Base-by-base conservation (phyloP, 257 asterid genomes). In the Ocimum tenuiflorum region DNA sequence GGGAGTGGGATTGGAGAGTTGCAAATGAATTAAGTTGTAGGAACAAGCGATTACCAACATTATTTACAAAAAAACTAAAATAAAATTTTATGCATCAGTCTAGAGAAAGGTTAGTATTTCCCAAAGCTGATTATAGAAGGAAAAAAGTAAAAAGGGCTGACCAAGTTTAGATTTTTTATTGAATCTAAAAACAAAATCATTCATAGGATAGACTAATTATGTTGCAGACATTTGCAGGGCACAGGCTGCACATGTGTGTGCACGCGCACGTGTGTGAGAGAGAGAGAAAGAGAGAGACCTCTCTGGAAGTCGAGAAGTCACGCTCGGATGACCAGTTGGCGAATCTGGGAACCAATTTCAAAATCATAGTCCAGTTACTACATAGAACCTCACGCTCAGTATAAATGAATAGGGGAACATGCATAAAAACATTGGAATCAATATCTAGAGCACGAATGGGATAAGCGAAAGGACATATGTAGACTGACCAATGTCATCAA, bases 261-360 rank as follows among this genome's bases (percentile, higher is more conserved):
- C 20, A 2, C 5, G 39, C 0, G 52, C 11, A 24, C 13, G 53
- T 41, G 52, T 6, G 52, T 0, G 57, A 1, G 47, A 1, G 54
- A 49, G 63, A 61, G 60, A 62, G 71, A 65, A 48, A 27, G 31
- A 27, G 31, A 27, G 31, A 27, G 31, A 91, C 97, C 98, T 92
- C 80, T 92, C 98, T 38, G 96, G 98, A 51, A 92, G 96, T 61
- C 98, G 86, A 63, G 98, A 86, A 75, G 86, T 77, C 85, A 94
- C 71, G 76, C 69, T 82, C 75, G 82, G 97, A 73, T 68, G 82
- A 72, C 78, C 75, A 62, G 80, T 56, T 17, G 95, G 79, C 10
- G 85, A 82, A 77, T 85, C 98, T 88, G 88, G 68, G 55, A 81
- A 74, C 49, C 73, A 80, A 68, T 23, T 67, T 24, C 49, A 72